Evolutionary conservation across 306 rosid species (phyloP).

Genomic region (Dicorynia guianensis): DNA sequence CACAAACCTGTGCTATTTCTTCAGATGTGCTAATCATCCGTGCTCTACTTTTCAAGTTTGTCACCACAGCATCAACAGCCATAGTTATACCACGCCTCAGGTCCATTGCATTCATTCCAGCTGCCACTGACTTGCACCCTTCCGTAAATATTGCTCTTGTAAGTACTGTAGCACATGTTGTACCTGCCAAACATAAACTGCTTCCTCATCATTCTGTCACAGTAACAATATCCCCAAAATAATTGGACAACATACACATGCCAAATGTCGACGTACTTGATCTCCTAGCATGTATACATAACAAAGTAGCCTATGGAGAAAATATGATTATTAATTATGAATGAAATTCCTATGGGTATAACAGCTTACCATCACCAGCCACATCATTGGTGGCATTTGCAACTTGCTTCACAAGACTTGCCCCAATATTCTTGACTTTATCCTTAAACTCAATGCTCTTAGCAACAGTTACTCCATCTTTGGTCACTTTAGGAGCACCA

Average conservation of each 20-base stretch:
- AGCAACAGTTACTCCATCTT: constrained; percentile 96
- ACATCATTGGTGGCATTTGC: constrained; percentile 94
- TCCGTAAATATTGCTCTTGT: constrained; percentile 87
- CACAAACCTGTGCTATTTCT: constrained; percentile 92
- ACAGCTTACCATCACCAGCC: constrained; percentile 91
- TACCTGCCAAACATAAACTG: constrained; percentile 62
- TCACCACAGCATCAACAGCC: constrained; percentile 93
- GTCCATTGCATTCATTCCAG: constrained; percentile 99
- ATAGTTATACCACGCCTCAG: constrained; percentile 85
- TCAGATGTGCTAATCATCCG: constrained; percentile 95
- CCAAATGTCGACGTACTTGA: background rate
- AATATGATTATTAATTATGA: background rate
- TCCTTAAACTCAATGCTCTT: constrained; percentile 94
- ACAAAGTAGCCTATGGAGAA: background rate
- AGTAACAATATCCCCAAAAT: background rate
- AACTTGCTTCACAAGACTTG: constrained; percentile 97
- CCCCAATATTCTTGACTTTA: constrained; percentile 87
- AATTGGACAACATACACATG: background rate
- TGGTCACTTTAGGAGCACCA: constrained; percentile 95
- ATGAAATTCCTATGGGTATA: background rate
- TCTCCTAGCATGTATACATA: background rate
- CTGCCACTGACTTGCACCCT: constrained; percentile 99
- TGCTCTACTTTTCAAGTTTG: constrained; percentile 89
- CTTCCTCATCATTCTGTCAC: background rate
- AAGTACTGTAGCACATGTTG: constrained; percentile 92